Conservation (phyloP, 1,284 basidiomycete genomes). For the Ceratobasidium sp. region DNA sequence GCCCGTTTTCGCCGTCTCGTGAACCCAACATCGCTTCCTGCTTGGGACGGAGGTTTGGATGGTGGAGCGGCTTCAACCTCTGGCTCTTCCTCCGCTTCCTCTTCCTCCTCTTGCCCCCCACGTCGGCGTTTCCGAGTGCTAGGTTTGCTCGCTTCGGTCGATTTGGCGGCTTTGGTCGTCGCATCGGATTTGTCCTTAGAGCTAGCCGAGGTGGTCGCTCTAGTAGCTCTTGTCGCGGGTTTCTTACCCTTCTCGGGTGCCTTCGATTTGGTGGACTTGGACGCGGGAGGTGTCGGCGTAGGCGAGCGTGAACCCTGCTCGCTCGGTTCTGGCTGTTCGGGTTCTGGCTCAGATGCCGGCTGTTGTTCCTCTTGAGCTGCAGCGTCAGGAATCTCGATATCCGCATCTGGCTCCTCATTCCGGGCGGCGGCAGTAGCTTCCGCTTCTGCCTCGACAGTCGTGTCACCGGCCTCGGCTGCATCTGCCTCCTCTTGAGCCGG, state of each 20-base stretch:
- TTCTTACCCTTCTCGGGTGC: constrained; percentile 37
- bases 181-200: background rate
- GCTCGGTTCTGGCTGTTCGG: constrained; percentile 52
- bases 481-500: constrained; percentile 47
- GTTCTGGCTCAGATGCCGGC: constrained; percentile 49
- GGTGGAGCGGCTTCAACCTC: constrained; percentile 11
- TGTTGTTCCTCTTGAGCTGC: constrained; percentile 46
- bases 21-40: constrained; percentile 59
- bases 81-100: constrained; percentile 46
- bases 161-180: background rate
- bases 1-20: constrained; percentile 73
- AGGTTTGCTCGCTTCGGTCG: background rate
- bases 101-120: constrained; percentile 47
- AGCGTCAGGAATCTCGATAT: constrained; percentile 52
- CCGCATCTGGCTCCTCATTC: constrained; percentile 55
- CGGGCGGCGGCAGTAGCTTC: background rate
- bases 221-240: constrained; percentile 9
- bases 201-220: constrained; percentile 11
- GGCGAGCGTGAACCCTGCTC: constrained; percentile 48
- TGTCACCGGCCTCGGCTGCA: constrained; percentile 3
- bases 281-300: constrained; percentile 18
- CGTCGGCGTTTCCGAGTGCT: constrained; percentile 40
- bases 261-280: constrained; percentile 25
- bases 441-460: background rate
- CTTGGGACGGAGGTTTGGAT: constrained; percentile 51